Evolutionary conservation across 352 stramenopile genomes (phyloP).

Genomic region (Phytophthora gonapodyides): DNA sequence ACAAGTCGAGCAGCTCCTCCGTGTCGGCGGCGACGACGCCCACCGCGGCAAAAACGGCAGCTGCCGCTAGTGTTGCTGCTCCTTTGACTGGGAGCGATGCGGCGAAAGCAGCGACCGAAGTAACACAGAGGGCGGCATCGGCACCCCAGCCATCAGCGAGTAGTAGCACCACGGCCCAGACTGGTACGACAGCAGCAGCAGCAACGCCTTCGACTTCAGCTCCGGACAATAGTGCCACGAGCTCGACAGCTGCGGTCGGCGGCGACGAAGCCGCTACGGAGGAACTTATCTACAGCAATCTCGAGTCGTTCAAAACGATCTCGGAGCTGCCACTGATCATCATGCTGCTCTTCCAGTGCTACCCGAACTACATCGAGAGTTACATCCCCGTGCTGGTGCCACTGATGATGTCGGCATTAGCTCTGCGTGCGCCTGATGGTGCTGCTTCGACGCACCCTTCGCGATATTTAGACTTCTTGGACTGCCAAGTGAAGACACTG

Average conservation of each 20-base stretch:
- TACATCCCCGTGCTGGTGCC: constrained; percentile 96
- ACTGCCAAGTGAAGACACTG: constrained; percentile 97
- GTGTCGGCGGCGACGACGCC: constrained; percentile 26
- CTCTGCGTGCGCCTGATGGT: constrained; percentile 76
- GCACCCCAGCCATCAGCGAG: constrained; percentile 9
- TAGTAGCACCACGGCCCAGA: constrained; percentile 2
- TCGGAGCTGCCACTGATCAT: constrained; percentile 98
- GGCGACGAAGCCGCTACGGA: constrained; percentile 30
- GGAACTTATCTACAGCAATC: constrained; percentile 75
- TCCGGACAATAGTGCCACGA: constrained; percentile 19
- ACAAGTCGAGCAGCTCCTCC: constrained; percentile 25
- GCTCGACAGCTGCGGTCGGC: constrained; percentile 2
- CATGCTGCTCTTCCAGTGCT: constrained; percentile 99
- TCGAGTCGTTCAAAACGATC: constrained; percentile 96
- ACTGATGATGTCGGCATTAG: constrained; percentile 97
- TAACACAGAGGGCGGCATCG: constrained; percentile 6
- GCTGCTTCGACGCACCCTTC: constrained; percentile 60
- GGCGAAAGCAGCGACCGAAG: constrained; percentile 1
- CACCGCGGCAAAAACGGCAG: constrained; percentile 27
- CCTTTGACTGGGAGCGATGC: constrained; percentile 7
- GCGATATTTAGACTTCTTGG: constrained; percentile 91
- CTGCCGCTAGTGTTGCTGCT: constrained; percentile 8
- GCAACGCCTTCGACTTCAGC: constrained; percentile 2
- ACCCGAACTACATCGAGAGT: constrained; percentile 95
- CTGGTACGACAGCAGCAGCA: constrained; percentile 8